Conservation (phyloP, 2,329 filamentous ascomycete genomes). For the Rhytidhysteron rufulum region DNA sequence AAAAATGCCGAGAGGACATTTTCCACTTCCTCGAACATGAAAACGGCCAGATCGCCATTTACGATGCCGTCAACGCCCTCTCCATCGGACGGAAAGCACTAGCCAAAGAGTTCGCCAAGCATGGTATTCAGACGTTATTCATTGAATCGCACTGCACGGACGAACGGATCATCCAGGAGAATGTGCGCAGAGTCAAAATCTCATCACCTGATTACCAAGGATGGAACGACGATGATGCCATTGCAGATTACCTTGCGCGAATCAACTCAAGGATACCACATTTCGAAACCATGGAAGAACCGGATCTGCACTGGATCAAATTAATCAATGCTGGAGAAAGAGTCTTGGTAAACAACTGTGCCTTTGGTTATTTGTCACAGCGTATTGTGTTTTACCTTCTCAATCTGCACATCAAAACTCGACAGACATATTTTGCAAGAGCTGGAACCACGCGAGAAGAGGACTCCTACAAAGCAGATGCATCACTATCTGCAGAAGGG, state of each 20-base stretch:
- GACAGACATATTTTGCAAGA: slow-evolving; percentile 88
- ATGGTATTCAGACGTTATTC: slow-evolving; percentile 92
- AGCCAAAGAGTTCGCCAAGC: slow-evolving; percentile 95
- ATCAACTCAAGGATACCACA: slow-evolving; percentile 91
- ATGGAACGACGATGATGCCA: slow-evolving; percentile 89
- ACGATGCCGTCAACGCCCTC: slow-evolving; percentile 94
- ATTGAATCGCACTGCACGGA: slow-evolving; percentile 96
- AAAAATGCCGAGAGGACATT: slow-evolving; percentile 95
- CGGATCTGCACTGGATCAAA: slow-evolving; percentile 94
- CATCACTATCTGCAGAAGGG: slow-evolving; percentile 75
- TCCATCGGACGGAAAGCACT: slow-evolving; percentile 76
- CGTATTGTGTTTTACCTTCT: slow-evolving; percentile 98
- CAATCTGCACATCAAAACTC: slow-evolving; percentile 93
- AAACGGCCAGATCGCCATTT: slow-evolving; percentile 97
- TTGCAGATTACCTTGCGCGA: slow-evolving; percentile 82
- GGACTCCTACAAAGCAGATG: slow-evolving; percentile 89
- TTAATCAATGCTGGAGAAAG: slow-evolving; percentile 97
- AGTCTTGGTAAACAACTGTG: slow-evolving; percentile 94
- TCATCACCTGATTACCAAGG: slow-evolving; percentile 94
- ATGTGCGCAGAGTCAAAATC: slow-evolving; percentile 96
- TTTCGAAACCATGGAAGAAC: slow-evolving; percentile 95
- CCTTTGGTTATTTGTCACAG: slow-evolving; percentile 93
- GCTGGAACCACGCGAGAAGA: slow-evolving; percentile 83
- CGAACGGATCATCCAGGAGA: slow-evolving; percentile 89
- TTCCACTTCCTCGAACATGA: slow-evolving; percentile 95